Conservation (phyloP, 148 eudicot species). For the Rheum nobile region DNA sequence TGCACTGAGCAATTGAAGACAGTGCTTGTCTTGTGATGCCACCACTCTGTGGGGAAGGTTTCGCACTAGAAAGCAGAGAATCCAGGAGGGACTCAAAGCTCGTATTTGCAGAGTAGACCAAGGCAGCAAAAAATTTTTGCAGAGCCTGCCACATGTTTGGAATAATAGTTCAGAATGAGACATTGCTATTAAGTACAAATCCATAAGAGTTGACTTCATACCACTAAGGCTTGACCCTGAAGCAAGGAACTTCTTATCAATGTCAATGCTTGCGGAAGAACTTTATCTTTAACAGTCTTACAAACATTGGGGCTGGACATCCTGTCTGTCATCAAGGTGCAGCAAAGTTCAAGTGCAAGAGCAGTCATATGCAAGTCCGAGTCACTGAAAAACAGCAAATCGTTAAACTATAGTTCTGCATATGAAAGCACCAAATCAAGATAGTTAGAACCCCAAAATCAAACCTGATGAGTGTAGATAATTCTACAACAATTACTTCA, state of each 20-base stretch:
- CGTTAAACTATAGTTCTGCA: neutral
- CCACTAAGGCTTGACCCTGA: conserved; percentile 97
- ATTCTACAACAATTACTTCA: conserved; percentile 89
- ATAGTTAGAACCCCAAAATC: conserved; percentile 11
- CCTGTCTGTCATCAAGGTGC: conserved; percentile 89
- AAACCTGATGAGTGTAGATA: conserved; percentile 89
- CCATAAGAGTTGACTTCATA: conserved; percentile 16
- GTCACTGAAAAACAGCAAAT: conserved; percentile 44
- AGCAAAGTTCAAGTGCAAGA: conserved; percentile 87
- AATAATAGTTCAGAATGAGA: conserved; percentile 3
- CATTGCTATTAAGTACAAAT: conserved; percentile 4
- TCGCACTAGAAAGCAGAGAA: conserved; percentile 32
- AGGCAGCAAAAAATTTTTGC: conserved; percentile 72
- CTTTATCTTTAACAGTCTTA: conserved; percentile 71
- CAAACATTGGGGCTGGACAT: conserved; percentile 72
- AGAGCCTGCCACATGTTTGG: conserved; percentile 50
- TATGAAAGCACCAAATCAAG: neutral
- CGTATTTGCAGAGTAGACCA: conserved; percentile 81
- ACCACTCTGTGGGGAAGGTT: conserved; percentile 73
- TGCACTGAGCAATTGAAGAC: conserved; percentile 93
- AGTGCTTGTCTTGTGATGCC: conserved; percentile 94
- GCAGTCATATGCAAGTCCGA: conserved; percentile 98
- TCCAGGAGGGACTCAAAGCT: conserved; percentile 56
- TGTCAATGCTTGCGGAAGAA: conserved; percentile 94
- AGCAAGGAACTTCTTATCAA: conserved; percentile 83